Evolutionary conservation across 2,329 filamentous ascomycete species (phyloP), one percentile per base, ranked within the genome.

Genomic region (Trichoderma sp.): DNA sequence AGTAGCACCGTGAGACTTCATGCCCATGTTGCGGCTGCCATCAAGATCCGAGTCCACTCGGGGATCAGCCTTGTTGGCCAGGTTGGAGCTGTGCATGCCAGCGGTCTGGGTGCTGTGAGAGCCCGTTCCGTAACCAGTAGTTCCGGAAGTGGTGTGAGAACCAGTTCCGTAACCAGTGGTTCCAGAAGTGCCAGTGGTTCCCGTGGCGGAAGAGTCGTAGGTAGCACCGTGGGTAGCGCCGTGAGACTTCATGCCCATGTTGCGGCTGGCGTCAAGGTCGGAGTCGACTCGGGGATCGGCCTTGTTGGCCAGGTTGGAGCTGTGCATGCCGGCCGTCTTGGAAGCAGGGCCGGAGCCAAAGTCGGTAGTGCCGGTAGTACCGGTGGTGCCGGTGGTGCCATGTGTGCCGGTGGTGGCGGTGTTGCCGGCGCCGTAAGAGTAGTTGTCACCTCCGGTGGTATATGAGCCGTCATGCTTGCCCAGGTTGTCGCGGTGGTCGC

Each of bases 21-120:
- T 58, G 10, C 74, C 73, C 24, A 72, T 21, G 68, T 71, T 75
- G 54, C 70, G 71, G 66, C 71, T 74, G 64, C 72, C 70, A 65
- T 81, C 80, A n/a, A 80, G 76, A 71, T 86, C 82, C 5, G 80
- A 83, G 71, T 86, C 83, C 45, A 85, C 76, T 34, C 81, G 76
- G 24, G 83, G 83, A 65, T 87, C 84, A 1, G 74, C 67, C 67
- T 83, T 83, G 76, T 87, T 87, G 6, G 76, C 74, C 2, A 77
- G 4, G 55, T 81, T 77, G 24, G 77, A 78, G 66, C 67, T 67
- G 73, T 86, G 82, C 54, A 81, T 81, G 0, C 83, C 82, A 15
- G 66, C 67, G 4, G 68, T 70, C 1, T 69, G 60, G 72, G 69
- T 7, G 70, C 67, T 34, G 7, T 34, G 30, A 7, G 71, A 45